Conservation (phyloP, 1,139 yeast species). For the Pichia sp. region DNA sequence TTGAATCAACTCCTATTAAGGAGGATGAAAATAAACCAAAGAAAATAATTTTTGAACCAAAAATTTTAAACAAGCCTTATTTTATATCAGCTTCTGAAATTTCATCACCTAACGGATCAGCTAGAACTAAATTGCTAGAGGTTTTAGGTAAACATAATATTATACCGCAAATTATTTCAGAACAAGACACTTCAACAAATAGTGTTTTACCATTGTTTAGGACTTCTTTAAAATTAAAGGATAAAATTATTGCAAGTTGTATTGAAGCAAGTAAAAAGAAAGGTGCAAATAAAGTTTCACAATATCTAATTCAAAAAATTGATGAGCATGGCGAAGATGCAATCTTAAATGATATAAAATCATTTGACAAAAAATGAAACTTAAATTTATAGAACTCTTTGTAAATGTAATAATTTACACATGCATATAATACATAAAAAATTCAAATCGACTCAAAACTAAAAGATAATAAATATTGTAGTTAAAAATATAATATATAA, state of each 20-base stretch:
- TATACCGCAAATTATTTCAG: conserved; percentile 35
- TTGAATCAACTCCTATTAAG: not conserved
- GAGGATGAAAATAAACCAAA: not conserved
- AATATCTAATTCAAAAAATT: conserved; percentile 35
- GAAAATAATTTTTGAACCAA: not conserved
- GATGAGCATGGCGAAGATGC: conserved; percentile 9
- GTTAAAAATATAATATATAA: not conserved
- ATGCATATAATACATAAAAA: not conserved
- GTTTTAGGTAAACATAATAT: conserved; percentile 36
- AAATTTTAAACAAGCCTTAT: conserved; percentile 1
- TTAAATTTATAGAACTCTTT: not conserved
- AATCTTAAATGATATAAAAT: conserved; percentile 12
- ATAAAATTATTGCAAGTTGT: conserved; percentile 35
- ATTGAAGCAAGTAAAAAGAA: conserved; percentile 39
- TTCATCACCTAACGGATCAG: conserved; percentile 1
- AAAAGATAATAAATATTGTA: not conserved
- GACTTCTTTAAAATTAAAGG: conserved; percentile 37
- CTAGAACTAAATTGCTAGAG: conserved; percentile 7
- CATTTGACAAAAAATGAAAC: not conserved
- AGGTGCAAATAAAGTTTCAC: conserved; percentile 45
- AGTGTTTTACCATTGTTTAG: conserved; percentile 28
- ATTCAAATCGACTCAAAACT: not conserved
- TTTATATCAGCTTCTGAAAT: conserved; percentile 1
- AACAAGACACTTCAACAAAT: conserved; percentile 27
- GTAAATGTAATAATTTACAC: not conserved